These are phyloP conservation scores for Phytomonas francai DNA, from an alignment of 208 protist species.

Conservation along the genomic window DNA sequence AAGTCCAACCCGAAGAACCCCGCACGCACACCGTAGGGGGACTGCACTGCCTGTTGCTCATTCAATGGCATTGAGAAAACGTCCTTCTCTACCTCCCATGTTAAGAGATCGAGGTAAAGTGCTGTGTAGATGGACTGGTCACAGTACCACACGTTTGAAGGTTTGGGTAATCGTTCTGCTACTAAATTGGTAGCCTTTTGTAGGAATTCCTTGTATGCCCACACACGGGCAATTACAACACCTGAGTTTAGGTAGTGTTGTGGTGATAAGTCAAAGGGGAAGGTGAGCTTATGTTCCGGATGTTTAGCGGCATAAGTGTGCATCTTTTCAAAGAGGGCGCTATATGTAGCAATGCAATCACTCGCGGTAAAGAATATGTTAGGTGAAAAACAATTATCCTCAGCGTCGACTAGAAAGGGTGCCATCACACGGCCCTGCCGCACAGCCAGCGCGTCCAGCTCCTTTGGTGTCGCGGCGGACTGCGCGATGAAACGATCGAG, in stretches of 20 bases:
- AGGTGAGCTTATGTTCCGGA: not conserved
- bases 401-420: not conserved
- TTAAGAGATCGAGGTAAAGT: not conserved
- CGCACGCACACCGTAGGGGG: too few relatives aligned
- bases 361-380: not conserved
- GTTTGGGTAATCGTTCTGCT: not conserved
- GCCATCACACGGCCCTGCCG: too few relatives aligned
- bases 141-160: not conserved
- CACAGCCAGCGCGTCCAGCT: too few relatives aligned
- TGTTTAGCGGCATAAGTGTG: not conserved
- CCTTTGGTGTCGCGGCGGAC: not conserved
- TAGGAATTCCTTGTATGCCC: too few relatives aligned
- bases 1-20: too few relatives aligned
- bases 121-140: not conserved
- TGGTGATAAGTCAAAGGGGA: too few relatives aligned
- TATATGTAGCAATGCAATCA: not conserved
- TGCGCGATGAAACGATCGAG: not conserved
- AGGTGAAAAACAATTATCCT: too few relatives aligned
- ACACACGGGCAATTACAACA: not conserved
- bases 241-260: not conserved
- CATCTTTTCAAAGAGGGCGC: not conserved
- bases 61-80: too few relatives aligned
- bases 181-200: too few relatives aligned
- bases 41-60: too few relatives aligned
- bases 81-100: slow-evolving; percentile 4